Conservation (phyloP, 1,284 basidiomycete genomes). For the Austroboletus niveus region DNA sequence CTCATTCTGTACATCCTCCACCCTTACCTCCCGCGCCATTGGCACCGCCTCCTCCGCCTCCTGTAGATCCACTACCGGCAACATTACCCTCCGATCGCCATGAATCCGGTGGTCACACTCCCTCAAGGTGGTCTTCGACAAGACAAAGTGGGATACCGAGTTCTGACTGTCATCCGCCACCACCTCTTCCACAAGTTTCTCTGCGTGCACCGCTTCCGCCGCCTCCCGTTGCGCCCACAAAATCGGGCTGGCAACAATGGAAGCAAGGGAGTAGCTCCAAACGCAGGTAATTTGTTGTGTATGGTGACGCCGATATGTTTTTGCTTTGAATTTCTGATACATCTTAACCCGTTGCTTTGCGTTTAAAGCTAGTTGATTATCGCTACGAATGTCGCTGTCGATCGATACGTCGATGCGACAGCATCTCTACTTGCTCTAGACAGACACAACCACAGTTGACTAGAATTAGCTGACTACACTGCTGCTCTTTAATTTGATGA, state of each 20-base stretch:
- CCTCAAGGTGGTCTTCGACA: not conserved
- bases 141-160: not conserved
- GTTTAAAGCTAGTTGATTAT: constrained; percentile 5
- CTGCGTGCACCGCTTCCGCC: constrained; percentile 13
- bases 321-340: not conserved
- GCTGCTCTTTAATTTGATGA: constrained; percentile 38
- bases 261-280: constrained; percentile 23
- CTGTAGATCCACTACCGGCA: constrained; percentile 6
- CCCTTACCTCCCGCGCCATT: constrained; percentile 21
- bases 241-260: constrained; percentile 34
- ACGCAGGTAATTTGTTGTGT: constrained; percentile 13
- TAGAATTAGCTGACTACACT: constrained; percentile 39
- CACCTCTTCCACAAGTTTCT: constrained; percentile 6
- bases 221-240: constrained; percentile 18
- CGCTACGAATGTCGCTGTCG: constrained; percentile 10
- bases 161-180: not conserved
- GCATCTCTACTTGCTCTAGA: constrained; percentile 12
- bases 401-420: constrained; percentile 8
- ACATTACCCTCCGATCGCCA: constrained; percentile 18
- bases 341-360: not conserved
- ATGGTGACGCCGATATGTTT: not conserved
- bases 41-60: constrained; percentile 30
- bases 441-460: constrained; percentile 22
- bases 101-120: constrained; percentile 1
- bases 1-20: constrained; percentile 22